Evolutionary conservation across 495 filamentous ascomycete species (phyloP).

Genomic region (Talaromyces wortmannii): DNA sequence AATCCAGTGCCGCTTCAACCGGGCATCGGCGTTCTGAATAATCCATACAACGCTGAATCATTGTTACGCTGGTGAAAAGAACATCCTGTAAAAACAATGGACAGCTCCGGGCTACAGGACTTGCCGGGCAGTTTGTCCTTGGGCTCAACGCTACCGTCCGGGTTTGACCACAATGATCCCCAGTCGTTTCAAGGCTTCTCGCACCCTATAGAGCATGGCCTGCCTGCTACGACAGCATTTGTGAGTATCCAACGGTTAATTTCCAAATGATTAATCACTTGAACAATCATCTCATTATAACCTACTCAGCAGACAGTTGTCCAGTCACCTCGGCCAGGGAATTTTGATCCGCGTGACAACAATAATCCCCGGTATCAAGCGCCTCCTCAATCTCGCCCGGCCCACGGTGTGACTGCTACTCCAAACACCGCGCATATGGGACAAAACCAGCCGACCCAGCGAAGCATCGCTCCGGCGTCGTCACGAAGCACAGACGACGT

Average conservation of each 20-base stretch:
- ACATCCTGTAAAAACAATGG: constrained; percentile 6
- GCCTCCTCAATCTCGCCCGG: background rate
- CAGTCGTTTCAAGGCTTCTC: constrained; percentile 18
- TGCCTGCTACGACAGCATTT: constrained; percentile 6
- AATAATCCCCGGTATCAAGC: background rate
- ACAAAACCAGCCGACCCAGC: background rate
- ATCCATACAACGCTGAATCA: background rate
- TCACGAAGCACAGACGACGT: background rate
- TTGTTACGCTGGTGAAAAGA: background rate
- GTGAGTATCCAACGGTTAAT: constrained; percentile 7
- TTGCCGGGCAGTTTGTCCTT: constrained; percentile 5
- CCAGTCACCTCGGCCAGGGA: background rate
- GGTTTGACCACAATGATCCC: constrained; percentile 14
- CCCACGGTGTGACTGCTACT: background rate
- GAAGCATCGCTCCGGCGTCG: background rate
- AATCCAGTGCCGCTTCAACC: constrained; percentile 22
- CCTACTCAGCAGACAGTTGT: background rate
- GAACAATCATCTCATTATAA: background rate
- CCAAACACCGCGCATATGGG: background rate
- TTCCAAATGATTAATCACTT: constrained; percentile 1
- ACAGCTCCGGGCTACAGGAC: constrained; percentile 9
- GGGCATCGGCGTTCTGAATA: constrained; percentile 4
- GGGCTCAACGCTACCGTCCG: constrained; percentile 7
- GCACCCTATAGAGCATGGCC: constrained; percentile 12
- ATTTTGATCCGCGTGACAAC: background rate